phyloP scores from a whole-genome alignment of 305 asterid genomes.

The Solanum chacoense region DNA sequence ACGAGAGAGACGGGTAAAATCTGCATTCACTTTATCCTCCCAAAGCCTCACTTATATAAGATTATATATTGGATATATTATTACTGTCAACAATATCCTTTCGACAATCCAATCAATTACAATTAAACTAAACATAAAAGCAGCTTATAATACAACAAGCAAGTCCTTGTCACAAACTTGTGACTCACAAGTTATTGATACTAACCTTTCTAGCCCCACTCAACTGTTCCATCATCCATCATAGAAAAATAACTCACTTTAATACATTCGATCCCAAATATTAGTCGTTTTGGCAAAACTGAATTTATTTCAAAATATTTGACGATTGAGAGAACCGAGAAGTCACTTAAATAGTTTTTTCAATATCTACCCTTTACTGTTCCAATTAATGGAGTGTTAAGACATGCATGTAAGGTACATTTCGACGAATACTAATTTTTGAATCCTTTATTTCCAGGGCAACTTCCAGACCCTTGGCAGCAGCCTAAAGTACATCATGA shows the following conservation, averaged over 20 bases:
- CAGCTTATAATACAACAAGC: not conserved
- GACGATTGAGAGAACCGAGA: not conserved
- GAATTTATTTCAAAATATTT: not conserved
- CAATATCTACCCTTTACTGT: not conserved
- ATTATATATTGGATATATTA: not conserved
- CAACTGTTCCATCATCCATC: not conserved
- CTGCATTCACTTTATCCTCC: not conserved
- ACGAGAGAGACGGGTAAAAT: not conserved
- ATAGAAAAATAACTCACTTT: not conserved
- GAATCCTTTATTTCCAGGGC: not conserved
- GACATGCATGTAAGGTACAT: not conserved
- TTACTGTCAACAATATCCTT: not conserved
- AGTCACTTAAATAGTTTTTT: not conserved
- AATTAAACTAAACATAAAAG: not conserved
- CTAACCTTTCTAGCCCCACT: not conserved
- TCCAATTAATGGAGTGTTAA: not conserved
- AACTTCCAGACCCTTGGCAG: not conserved
- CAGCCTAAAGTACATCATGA: not conserved
- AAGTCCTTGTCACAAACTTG: not conserved
- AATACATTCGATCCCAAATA: not conserved
- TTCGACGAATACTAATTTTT: not conserved
- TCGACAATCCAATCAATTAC: not conserved
- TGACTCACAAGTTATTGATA: not conserved
- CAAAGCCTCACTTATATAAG: not conserved
- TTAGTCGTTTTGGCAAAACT: not conserved